phyloP scores from a whole-genome alignment of 768 basidiomycete genomes.

The Tulasnella sp. region DNA sequence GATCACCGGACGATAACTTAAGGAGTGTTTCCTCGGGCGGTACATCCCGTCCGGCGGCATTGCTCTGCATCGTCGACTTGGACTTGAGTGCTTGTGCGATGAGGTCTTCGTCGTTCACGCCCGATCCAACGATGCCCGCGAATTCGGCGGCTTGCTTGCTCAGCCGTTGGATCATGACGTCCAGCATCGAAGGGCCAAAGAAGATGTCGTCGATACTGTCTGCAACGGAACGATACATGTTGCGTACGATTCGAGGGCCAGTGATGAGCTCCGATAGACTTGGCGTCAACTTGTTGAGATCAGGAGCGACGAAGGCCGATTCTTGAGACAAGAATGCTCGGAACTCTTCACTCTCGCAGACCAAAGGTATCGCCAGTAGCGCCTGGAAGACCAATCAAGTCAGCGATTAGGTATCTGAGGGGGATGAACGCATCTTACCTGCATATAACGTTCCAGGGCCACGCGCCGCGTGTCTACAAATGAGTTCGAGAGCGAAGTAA shows the following conservation, averaged over 20 bases:
- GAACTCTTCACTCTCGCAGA: slow-evolving; percentile 75
- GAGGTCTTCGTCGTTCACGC: slow-evolving; percentile 72
- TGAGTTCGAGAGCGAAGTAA: slow-evolving; percentile 73
- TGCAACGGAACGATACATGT: slow-evolving; percentile 82
- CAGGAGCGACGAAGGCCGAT: slow-evolving; percentile 65
- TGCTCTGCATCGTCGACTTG: neutral
- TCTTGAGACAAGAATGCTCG: slow-evolving; percentile 79
- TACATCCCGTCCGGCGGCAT: slow-evolving; percentile 40
- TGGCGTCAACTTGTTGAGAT: slow-evolving; percentile 29
- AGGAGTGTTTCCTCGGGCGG: slow-evolving; percentile 59
- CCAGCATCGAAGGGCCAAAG: slow-evolving; percentile 91
- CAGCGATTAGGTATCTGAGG: neutral
- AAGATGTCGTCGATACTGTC: slow-evolving; percentile 97
- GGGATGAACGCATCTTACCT: slow-evolving; percentile 39
- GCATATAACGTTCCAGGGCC: slow-evolving; percentile 82
- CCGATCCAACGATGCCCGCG: slow-evolving; percentile 70
- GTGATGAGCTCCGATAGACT: slow-evolving; percentile 41
- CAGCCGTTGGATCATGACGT: slow-evolving; percentile 85
- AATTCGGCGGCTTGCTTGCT: slow-evolving; percentile 85
- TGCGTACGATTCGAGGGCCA: slow-evolving; percentile 68
- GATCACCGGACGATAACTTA: slow-evolving; percentile 43
- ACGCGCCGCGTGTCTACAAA: slow-evolving; percentile 74
- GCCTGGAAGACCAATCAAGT: slow-evolving; percentile 35
- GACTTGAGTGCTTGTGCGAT: slow-evolving; percentile 69
- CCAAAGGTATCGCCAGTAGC: slow-evolving; percentile 58